Base-by-base conservation (phyloP, 805 yeast genomes). In the Sugiyamaella marilandica region DNA sequence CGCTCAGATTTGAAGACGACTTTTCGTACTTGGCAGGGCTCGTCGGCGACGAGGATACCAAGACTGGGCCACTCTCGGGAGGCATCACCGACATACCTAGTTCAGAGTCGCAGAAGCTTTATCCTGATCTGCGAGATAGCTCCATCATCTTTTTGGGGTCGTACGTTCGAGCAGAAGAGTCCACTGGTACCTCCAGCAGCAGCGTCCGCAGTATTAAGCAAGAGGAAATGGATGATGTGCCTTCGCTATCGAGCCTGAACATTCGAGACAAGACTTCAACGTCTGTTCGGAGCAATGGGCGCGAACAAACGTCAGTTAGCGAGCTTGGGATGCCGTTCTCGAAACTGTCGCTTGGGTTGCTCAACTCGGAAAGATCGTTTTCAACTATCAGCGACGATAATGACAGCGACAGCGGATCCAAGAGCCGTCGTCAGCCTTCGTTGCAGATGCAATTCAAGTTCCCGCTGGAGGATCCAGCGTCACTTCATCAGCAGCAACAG, bases 1-100 rank as follows among this genome's bases (percentile, higher is more conserved):
- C 62, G 2, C 47, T 59, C 3, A 58, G 50, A 7, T 55, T 57
- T 16, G 64, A 56, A 5, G 68, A 65, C 48, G 70, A 67, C 49
- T 67, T 67, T 45, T 53, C 66, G 24, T 66, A 67, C 51, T 54
- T 68, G 47, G 71, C 70, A 0, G 61, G 65, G 5, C 55, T 65
- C 9, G 68, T 67, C 2, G 60, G 61, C n/a, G 65, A 65, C 21
- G 61, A 56, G 21, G 63, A 52, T 33, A 49, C 59, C n/a, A 56
- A 39, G 47, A 44, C 55, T 14, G 45, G 52, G 31, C 16, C 47
- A 5, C 39, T 50, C 14, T 47, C 62, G 11, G 39, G 8, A 34
- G 39, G 18, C 39, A 5, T 3, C 18, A 4, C 29, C n/a, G 49
- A 34, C 11, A 2, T 50, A 24, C 45, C 43, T 8, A 21, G 1